Conservation (phyloP, 805 yeast genomes). For the Candida nemodendra region DNA sequence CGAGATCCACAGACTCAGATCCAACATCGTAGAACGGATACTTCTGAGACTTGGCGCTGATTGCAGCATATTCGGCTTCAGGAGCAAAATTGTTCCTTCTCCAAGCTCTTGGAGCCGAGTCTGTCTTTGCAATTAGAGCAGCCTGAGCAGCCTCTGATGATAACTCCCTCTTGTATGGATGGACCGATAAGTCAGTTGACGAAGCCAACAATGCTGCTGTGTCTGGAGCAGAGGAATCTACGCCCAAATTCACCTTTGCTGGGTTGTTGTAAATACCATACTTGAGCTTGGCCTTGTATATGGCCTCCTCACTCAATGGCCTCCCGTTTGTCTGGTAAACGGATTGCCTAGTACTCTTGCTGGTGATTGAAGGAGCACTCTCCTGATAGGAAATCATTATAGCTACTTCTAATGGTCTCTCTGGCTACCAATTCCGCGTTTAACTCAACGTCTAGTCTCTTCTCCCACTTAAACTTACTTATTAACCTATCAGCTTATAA, state of each 20-base stretch:
- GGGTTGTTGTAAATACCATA: slow-evolving; percentile 62
- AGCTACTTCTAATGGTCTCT: neutral
- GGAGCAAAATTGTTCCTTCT: slow-evolving; percentile 44
- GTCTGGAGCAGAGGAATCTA: slow-evolving; percentile 64
- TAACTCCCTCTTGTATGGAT: slow-evolving; percentile 59
- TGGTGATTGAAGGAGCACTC: slow-evolving; percentile 28
- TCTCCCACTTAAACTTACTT: no score
- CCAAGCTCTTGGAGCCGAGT: slow-evolving; percentile 49
- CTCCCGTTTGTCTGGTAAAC: slow-evolving; percentile 69
- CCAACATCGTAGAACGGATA: slow-evolving; percentile 28
- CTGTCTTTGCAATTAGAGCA: slow-evolving; percentile 49
- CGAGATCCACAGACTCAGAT: slow-evolving; percentile 33
- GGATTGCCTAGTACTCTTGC: slow-evolving; percentile 32
- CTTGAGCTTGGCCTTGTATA: slow-evolving; percentile 69
- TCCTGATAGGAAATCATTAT: slow-evolving; percentile 30
- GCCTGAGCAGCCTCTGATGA: slow-evolving; percentile 69
- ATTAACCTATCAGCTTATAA: neutral
- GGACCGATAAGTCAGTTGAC: slow-evolving; percentile 58
- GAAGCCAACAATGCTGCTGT: slow-evolving; percentile 78
- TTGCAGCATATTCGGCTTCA: slow-evolving; percentile 47
- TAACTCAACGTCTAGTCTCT: no score
- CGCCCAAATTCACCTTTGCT: slow-evolving; percentile 55
- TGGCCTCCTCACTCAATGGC: slow-evolving; percentile 71
- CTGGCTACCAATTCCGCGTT: neutral
- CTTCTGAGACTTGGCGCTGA: slow-evolving; percentile 34